A percentile compares a stretch with the other conserved stretches of the same genome.
These are phyloP conservation scores for Pseudogymnoascus sp. DNA, from an alignment of 2,329 filamentous ascomycete genomes.

Conservation along the genomic window DNA sequence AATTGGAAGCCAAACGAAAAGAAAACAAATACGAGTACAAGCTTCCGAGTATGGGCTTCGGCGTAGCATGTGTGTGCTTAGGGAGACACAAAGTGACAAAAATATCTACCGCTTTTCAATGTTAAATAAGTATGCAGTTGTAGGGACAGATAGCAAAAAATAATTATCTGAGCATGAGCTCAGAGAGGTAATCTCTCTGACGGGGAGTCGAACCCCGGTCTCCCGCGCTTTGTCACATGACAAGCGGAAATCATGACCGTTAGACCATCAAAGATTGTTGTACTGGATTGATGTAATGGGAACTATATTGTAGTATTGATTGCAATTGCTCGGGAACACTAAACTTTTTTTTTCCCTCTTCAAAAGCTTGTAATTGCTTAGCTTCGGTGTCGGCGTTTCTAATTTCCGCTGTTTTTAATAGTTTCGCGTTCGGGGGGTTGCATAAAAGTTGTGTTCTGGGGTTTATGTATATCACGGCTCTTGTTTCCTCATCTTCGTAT, in stretches of 20 bases:
- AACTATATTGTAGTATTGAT: too few species aligned
- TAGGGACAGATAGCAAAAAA: background rate
- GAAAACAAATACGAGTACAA: background rate
- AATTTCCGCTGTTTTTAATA: too few species aligned
- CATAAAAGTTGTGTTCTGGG: too few species aligned
- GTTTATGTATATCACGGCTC: too few species aligned
- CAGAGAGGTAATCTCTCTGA: constrained; percentile 15
- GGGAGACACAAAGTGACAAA: background rate
- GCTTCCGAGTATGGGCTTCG: background rate
- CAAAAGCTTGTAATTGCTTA: too few species aligned
- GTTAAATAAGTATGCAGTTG: background rate
- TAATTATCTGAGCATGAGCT: constrained; percentile 10
- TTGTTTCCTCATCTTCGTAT: too few species aligned
- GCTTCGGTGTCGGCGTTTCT: too few species aligned
- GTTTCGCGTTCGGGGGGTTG: too few species aligned
- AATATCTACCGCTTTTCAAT: background rate
- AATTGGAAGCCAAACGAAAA: background rate
- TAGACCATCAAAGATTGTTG: constrained; percentile 21
- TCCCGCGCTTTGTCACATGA: constrained; percentile 19
- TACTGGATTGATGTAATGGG: too few species aligned
- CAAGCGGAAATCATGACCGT: constrained; percentile 27
- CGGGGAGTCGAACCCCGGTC: constrained; percentile 18
- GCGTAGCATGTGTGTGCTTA: background rate
- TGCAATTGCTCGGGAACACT: too few species aligned
- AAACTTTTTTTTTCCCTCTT: too few species aligned